phyloP scores from a whole-genome alignment of 768 basidiomycete genomes.

The Rhodotorula taiwanensis region DNA sequence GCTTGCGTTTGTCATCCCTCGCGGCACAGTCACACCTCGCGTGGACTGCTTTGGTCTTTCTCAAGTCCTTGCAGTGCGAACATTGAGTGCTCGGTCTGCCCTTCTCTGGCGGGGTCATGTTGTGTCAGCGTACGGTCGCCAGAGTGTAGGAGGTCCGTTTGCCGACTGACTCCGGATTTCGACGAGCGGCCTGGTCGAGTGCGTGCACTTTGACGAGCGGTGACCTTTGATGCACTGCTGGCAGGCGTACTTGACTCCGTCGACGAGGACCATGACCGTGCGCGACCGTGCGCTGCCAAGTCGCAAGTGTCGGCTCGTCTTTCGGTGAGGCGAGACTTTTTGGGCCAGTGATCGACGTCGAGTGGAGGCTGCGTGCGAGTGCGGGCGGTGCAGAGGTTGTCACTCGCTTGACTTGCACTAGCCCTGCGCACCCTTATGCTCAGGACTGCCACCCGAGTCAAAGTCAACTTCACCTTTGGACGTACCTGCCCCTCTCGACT shows the following conservation, averaged over 20 bases:
- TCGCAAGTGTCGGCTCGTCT: no score
- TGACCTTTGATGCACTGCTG: constrained; percentile 33
- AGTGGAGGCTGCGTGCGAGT: neutral
- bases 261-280: constrained; percentile 24
- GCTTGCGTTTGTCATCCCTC: constrained; percentile 5
- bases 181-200: constrained; percentile 23
- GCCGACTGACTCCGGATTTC: constrained; percentile 33
- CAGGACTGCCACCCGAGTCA: no score
- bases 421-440: no score
- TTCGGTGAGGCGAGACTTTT: no score
- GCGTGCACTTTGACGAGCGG: constrained; percentile 32
- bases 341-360: no score
- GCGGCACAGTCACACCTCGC: constrained; percentile 29
- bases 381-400: no score
- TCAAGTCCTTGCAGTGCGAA: constrained; percentile 25
- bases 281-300: neutral
- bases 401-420: no score
- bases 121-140: neutral
- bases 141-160: no score
- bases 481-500: no score
- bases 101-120: constrained; percentile 14
- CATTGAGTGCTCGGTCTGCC: constrained; percentile 35
- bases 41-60: constrained; percentile 32
- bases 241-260: constrained; percentile 36
- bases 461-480: no score